Evolutionary conservation across 768 basidiomycete species (phyloP), one percentile per base, ranked within the genome.

Genomic region (Tephrocybe sp.): DNA sequence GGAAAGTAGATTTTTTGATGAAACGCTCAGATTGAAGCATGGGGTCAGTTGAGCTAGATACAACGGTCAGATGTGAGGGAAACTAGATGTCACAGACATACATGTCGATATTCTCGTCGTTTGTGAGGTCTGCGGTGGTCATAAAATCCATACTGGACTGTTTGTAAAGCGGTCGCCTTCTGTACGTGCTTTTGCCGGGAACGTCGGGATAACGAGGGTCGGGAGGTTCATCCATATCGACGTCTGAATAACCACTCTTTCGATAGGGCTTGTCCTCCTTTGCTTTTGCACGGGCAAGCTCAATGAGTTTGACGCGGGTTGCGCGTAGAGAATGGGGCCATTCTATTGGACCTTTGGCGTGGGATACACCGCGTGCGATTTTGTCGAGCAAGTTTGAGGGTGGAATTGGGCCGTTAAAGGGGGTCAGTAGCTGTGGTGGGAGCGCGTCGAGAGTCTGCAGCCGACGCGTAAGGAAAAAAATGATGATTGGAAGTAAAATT

Each of bases 101-200:
- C 88, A 80, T 77, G 48, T 76, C 73, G 61, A 89, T 82, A 45
- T 72, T 72, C 44, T 81, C 75, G 47, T 74, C 79, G 46, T 75
- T 72, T 56, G 75, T 71, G 57, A 74, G 60, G 51, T 79, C 71
- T 44, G 74, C 73, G 24, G 75, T 65, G 51, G 77, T 79, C 67
- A 92, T 80, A 56, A 90, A 91, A 61, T 92, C 90, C 90, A 91
- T 91, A 64, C 88, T 89, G 19, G 88, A 88, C 70, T 89, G 88
- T 50, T 86, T 76, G 67, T 88, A 88, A 21, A 90, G 70, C 15
- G 83, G 83, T 15, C 83, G 78, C 47, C 73, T 74, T 22, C 65
- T 57, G 43, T 43, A 44, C 9, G 65, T 15, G 21, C 64, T 57
- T 49, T 63, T 64, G 39, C 64, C 63, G 42, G 51, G 29, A 38